Evolutionary conservation across 306 rosid genomes (phyloP).

Genomic region (Fagus crenata): DNA sequence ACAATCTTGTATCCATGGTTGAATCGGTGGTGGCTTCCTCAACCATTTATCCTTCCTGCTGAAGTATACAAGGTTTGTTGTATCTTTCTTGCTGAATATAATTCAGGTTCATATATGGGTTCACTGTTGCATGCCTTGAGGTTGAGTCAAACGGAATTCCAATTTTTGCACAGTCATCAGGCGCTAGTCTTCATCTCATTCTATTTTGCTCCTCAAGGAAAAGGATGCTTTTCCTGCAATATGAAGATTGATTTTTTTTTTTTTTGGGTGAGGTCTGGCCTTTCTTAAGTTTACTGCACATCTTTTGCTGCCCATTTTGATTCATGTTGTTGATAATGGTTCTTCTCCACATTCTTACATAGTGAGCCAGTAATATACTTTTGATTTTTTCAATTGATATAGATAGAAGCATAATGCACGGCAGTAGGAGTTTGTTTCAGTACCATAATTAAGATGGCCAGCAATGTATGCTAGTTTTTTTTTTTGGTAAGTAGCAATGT

Average conservation of each 20-base stretch:
- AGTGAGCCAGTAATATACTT: too few relatives aligned
- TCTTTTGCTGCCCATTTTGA: not conserved
- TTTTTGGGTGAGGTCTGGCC: not conserved
- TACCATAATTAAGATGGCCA: not conserved
- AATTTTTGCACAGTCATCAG: not conserved
- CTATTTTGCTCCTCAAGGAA: not conserved
- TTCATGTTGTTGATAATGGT: not conserved
- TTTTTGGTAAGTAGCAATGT: too few relatives aligned
- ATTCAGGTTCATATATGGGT: slow-evolving; percentile 12
- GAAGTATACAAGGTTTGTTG: slow-evolving; percentile 82
- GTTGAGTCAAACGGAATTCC: not conserved
- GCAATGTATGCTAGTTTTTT: too few relatives aligned
- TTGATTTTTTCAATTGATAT: too few relatives aligned
- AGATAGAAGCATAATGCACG: not conserved
- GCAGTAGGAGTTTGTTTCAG: not conserved
- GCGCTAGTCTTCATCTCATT: not conserved
- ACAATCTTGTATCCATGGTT: slow-evolving; percentile 83
- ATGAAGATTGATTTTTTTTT: not conserved
- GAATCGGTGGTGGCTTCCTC: slow-evolving; percentile 84
- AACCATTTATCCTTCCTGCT: slow-evolving; percentile 87
- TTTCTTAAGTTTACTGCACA: not conserved
- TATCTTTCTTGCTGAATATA: slow-evolving; percentile 19
- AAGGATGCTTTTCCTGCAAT: not conserved
- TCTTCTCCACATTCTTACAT: too few relatives aligned
- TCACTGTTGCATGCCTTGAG: slow-evolving; percentile 18